Evolutionary conservation across 169 alveolate genomes (phyloP).

Genomic region (Plasmodium inui): DNA sequence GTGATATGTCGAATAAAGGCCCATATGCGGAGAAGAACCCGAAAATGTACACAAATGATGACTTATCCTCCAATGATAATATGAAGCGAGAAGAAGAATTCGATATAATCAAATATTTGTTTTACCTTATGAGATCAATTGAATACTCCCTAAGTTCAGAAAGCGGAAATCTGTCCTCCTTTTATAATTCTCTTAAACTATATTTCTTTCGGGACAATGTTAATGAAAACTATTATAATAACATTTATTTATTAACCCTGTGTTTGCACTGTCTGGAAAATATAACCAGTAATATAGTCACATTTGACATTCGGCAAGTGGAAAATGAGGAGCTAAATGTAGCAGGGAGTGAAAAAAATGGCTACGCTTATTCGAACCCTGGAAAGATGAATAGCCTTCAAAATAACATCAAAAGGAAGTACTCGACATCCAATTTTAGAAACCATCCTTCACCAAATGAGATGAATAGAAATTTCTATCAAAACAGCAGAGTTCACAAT

Average conservation of each 20-base stretch:
- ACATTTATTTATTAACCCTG: slow-evolving; percentile 67
- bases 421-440: slow-evolving; percentile 54
- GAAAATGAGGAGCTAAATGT: slow-evolving; percentile 56
- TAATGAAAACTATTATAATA: slow-evolving; percentile 71
- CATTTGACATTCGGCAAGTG: slow-evolving; percentile 52
- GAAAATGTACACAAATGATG: slow-evolving; percentile 52
- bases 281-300: slow-evolving; percentile 71
- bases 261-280: slow-evolving; percentile 76
- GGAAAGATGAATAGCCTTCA: slow-evolving; percentile 34
- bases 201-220: slow-evolving; percentile 71
- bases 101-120: slow-evolving; percentile 69
- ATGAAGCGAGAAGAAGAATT: slow-evolving; percentile 70
- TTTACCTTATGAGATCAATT: slow-evolving; percentile 67
- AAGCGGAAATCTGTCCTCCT: slow-evolving; percentile 67
- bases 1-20: slow-evolving; percentile 41
- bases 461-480: slow-evolving; percentile 47
- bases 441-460: slow-evolving; percentile 44
- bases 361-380: background rate
- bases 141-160: slow-evolving; percentile 73
- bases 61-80: slow-evolving; percentile 31
- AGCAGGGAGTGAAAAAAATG: slow-evolving; percentile 19
- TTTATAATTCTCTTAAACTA: slow-evolving; percentile 59
- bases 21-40: slow-evolving; percentile 60
- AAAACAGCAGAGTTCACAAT: slow-evolving; percentile 23
- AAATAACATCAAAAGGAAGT: slow-evolving; percentile 58